Evolutionary conservation across 148 eudicot species (phyloP).

Genomic region (Camellia sinensis): DNA sequence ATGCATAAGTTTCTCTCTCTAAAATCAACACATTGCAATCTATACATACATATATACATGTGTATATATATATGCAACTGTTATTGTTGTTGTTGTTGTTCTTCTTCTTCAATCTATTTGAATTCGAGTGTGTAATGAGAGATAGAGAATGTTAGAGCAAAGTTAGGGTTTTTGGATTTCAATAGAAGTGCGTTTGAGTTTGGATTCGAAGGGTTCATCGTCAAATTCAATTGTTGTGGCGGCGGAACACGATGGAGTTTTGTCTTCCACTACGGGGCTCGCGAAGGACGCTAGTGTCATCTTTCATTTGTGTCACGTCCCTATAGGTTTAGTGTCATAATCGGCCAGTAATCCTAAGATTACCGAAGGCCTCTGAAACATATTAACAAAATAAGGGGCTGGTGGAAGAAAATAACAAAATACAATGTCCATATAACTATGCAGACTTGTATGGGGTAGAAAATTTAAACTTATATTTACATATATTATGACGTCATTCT

Average conservation of each 20-base stretch:
- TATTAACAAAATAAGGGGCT: too few relatives aligned
- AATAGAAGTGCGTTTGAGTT: background rate
- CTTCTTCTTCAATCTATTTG: background rate
- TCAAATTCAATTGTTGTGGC: constrained; percentile 22
- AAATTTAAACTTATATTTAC: too few relatives aligned
- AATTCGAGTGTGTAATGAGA: background rate
- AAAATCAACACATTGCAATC: background rate
- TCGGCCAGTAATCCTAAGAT: too few relatives aligned
- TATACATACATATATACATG: background rate
- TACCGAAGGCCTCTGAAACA: too few relatives aligned
- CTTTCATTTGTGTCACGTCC: constrained; percentile 34
- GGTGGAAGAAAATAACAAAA: too few relatives aligned
- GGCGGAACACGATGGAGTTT: constrained; percentile 39
- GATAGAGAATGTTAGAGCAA: background rate
- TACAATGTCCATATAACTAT: too few relatives aligned
- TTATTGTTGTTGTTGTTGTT: too few relatives aligned
- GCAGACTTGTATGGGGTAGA: too few relatives aligned
- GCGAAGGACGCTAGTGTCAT: constrained; percentile 66
- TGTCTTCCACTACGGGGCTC: constrained; percentile 32
- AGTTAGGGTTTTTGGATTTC: constrained; percentile 9
- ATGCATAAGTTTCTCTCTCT: background rate
- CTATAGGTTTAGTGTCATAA: too few relatives aligned
- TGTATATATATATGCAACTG: background rate
- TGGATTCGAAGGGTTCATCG: constrained; percentile 45
- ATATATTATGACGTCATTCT: too few relatives aligned